These are phyloP conservation scores for Hypoxylon sp. DNA, from an alignment of 2,329 filamentous ascomycete genomes.

Conservation along the genomic window DNA sequence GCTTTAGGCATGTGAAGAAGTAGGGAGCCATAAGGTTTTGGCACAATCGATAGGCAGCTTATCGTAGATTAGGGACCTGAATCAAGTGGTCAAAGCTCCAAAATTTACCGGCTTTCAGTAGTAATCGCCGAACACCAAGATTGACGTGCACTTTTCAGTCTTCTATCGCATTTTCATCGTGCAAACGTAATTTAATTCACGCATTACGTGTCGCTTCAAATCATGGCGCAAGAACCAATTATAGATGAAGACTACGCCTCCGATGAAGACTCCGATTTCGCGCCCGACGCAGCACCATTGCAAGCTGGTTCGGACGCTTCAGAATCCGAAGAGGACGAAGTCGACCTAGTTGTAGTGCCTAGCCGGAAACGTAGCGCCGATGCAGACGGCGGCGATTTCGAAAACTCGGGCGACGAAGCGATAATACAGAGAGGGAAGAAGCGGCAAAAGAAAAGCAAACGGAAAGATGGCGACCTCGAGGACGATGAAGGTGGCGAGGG, in stretches of 20 bases:
- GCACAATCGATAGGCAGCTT: not conserved
- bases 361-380: slow-evolving; percentile 54
- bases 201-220: slow-evolving; percentile 26
- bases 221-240: slow-evolving; percentile 62
- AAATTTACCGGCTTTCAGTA: slow-evolving; percentile 8
- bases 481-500: slow-evolving; percentile 72
- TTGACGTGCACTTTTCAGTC: not conserved
- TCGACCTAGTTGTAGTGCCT: slow-evolving; percentile 40
- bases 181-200: slow-evolving; percentile 5
- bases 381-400: slow-evolving; percentile 65
- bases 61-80: not conserved
- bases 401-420: slow-evolving; percentile 81
- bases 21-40: not conserved
- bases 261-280: slow-evolving; percentile 81
- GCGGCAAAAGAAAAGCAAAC: slow-evolving; percentile 64
- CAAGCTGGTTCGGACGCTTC: slow-evolving; percentile 65
- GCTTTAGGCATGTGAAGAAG: too few species aligned
- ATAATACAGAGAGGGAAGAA: slow-evolving; percentile 75
- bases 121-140: slow-evolving; percentile 1
- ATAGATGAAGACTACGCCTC: slow-evolving; percentile 73
- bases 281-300: slow-evolving; percentile 68
- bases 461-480: slow-evolving; percentile 55
- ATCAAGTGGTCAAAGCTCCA: slow-evolving; percentile 25
- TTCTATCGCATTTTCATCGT: slow-evolving; percentile 3
- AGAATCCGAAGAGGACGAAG: slow-evolving; percentile 62